These are phyloP conservation scores for Ophiocordyceps camponoti-saundersi DNA, from an alignment of 2,329 filamentous ascomycete species.

Conservation along the genomic window DNA sequence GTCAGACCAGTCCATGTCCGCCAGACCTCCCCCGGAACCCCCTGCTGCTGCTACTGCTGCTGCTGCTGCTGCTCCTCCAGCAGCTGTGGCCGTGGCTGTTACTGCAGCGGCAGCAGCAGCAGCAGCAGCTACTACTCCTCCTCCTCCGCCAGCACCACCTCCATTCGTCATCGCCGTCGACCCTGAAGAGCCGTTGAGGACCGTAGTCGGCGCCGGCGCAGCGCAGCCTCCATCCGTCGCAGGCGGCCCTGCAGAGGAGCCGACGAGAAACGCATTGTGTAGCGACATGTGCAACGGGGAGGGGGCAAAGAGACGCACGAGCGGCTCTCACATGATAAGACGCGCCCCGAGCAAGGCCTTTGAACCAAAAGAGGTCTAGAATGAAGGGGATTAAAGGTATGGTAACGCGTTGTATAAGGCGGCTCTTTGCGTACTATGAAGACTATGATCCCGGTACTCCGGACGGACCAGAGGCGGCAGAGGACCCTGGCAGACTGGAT, in stretches of 20 bases:
- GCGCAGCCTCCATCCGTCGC: neutral
- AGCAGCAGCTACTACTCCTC: neutral
- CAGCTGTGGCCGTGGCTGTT: neutral
- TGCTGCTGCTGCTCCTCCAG: neutral
- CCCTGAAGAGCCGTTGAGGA: neutral
- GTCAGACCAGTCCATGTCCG: slow-evolving; percentile 3
- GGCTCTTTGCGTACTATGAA: neutral
- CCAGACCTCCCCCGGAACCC: neutral
- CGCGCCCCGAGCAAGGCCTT: neutral
- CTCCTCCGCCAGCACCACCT: neutral
- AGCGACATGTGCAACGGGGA: slow-evolving; percentile 1
- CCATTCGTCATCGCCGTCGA: neutral
- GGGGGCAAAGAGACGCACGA: neutral
- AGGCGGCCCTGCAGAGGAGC: slow-evolving; percentile 1
- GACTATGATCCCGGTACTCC: neutral
- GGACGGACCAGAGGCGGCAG: neutral
- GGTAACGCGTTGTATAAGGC: neutral
- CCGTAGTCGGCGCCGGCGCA: neutral
- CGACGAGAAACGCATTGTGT: slow-evolving; percentile 1
- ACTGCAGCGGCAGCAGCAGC: neutral
- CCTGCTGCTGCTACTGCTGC: neutral
- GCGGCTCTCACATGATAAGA: neutral
- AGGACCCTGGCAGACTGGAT: neutral
- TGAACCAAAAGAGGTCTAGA: neutral
- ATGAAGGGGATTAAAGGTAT: neutral